These are phyloP conservation scores for Penicillium verrucosum DNA, from an alignment of 2,329 filamentous ascomycete genomes.

Conservation along the genomic window DNA sequence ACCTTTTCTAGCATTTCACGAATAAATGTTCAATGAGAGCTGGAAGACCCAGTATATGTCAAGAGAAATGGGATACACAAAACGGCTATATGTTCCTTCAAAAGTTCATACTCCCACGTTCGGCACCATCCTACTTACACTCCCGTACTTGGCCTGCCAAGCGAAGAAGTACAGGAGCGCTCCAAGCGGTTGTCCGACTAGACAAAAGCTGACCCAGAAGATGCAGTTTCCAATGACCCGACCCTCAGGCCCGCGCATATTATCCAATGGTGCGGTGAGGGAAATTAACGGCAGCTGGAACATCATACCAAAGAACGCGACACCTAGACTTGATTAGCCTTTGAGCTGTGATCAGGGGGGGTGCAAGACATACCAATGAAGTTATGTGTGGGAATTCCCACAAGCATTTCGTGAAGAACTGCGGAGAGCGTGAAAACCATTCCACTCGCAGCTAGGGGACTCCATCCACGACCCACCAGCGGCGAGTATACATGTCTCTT, in stretches of 20 bases:
- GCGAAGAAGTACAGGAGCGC: slow-evolving; percentile 95
- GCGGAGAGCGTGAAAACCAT: slow-evolving; percentile 87
- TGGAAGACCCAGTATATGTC: neutral
- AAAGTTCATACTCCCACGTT: neutral
- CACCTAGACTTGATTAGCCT: slow-evolving; percentile 52
- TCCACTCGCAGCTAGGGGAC: slow-evolving; percentile 65
- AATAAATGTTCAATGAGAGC: neutral
- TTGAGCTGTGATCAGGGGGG: neutral
- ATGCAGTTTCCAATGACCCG: slow-evolving; percentile 85
- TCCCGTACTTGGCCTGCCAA: slow-evolving; percentile 97
- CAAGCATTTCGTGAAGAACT: slow-evolving; percentile 83
- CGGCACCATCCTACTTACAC: slow-evolving; percentile 53
- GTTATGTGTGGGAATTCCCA: slow-evolving; percentile 93
- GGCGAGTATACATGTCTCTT: slow-evolving; percentile 89
- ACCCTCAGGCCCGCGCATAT: slow-evolving; percentile 70
- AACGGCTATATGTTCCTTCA: neutral
- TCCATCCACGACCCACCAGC: slow-evolving; percentile 79
- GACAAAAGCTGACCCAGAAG: slow-evolving; percentile 95
- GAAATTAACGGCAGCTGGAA: slow-evolving; percentile 84
- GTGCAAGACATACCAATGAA: slow-evolving; percentile 64
- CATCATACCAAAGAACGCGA: slow-evolving; percentile 93
- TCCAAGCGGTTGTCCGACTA: slow-evolving; percentile 90
- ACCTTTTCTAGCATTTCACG: neutral
- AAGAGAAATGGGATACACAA: neutral
- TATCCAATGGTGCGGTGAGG: slow-evolving; percentile 74